Evolutionary conservation across 2,329 filamentous ascomycete genomes (phyloP), one percentile per base, ranked within the genome.

Genomic region (Curvularia spicifera): DNA sequence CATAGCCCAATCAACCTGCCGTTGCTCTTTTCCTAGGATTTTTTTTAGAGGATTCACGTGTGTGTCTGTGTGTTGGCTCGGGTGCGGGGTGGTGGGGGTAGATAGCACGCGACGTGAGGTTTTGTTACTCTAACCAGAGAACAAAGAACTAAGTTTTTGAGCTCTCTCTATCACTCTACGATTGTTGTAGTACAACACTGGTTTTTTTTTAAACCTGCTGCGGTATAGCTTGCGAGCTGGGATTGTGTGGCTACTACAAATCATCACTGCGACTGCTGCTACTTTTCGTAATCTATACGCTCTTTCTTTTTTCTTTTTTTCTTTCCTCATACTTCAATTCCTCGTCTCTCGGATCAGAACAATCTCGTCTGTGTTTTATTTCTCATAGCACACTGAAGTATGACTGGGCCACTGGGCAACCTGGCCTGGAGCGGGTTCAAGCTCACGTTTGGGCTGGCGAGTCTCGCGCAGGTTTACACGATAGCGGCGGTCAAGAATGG

Each of bases 391-490:
- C 35, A 28, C 22, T 18, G 24, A 31, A 47, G 3, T 5, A 60
- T 63, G 53, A 22, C 47, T 28, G 51, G 35, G 44, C 39, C 45
- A 54, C 37, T 74, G 4, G 62, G 55, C 6, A 53, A 54, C n/a
- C 20, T 74, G 31, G 67, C 66, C 7, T 72, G 66, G 70, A 61
- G 59, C 4, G 51, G 51, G 56, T 69, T 75, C 59, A 67, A 66
- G 61, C 66, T 77, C 35, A 57, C 59, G 4, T 78, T 73, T 54
- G 76, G 74, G 18, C 55, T 76, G 13, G 45, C 72, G 20, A 71
- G 65, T 52, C 58, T 75, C 2, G 53, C 65, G 2, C 39, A 55
- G 12, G 66, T 71, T 37, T 64, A 69, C 43, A 53, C 57, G 1
- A 57, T 63, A 15, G 70, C 73, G 15, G 57, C 66, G 3, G 18